A percentile compares a stretch with the other conserved stretches of the same genome.
These are phyloP conservation scores for Quaeritorhiza haematococci DNA, from an alignment of 371 early-diverging fungal genomes.

Conservation along the genomic window DNA sequence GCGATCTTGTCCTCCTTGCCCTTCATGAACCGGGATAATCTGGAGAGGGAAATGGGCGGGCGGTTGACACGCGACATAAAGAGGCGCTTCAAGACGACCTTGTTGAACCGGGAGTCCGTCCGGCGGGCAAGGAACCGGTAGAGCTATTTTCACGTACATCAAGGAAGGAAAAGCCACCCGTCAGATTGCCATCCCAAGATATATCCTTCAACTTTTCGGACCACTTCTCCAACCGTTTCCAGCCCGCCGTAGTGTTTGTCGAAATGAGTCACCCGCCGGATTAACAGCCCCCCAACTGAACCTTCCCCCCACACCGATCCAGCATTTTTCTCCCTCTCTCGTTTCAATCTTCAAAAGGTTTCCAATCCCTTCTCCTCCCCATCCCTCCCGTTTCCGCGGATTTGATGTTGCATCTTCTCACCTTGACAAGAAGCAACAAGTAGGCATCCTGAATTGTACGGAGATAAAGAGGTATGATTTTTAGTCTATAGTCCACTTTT, in stretches of 20 bases:
- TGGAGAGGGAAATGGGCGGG: slow-evolving; percentile 90
- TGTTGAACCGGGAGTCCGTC: slow-evolving; percentile 97
- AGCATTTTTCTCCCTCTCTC: background rate
- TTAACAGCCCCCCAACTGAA: too few relatives aligned
- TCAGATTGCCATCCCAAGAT: background rate
- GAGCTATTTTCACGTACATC: slow-evolving; percentile 53
- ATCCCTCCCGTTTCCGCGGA: background rate
- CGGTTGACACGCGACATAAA: slow-evolving; percentile 97
- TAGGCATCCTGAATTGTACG: slow-evolving; percentile 66
- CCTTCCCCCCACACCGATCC: background rate
- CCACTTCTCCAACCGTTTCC: background rate
- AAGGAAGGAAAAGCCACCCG: slow-evolving; percentile 4
- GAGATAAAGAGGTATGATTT: background rate
- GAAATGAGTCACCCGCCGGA: too few relatives aligned
- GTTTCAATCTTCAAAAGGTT: too few relatives aligned
- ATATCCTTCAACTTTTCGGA: background rate
- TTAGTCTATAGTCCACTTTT: background rate
- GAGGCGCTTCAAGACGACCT: slow-evolving; percentile 95
- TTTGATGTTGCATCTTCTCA: slow-evolving; percentile 25
- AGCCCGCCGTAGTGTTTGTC: too few relatives aligned
- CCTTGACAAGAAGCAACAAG: slow-evolving; percentile 93
- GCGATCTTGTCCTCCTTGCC: slow-evolving; percentile 73
- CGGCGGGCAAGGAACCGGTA: slow-evolving; percentile 98
- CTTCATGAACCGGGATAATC: slow-evolving; percentile 67
- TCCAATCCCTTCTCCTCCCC: too few relatives aligned